Base-by-base conservation (phyloP, 2,329 filamentous ascomycete genomes). In the Chrysoporthe austroafricana region DNA sequence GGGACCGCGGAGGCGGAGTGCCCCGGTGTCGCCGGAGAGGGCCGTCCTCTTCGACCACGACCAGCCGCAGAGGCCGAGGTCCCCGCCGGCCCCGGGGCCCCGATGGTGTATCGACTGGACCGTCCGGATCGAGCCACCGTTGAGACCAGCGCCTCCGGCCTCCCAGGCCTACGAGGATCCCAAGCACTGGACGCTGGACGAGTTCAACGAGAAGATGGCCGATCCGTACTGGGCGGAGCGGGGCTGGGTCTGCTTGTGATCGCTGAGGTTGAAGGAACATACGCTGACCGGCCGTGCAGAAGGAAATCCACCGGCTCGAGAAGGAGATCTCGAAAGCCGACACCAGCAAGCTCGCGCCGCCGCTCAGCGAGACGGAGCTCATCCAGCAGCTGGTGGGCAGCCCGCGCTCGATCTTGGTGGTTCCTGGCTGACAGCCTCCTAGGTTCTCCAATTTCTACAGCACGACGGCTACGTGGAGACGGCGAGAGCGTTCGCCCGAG, bases 391-490 rank as follows among this genome's bases (percentile, higher is more conserved):
- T 98, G 66, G 89, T 95, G 75, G 70, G 82, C 71, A 26, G 14
- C n/a, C 16, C 26, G 54, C 11, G 9, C 2, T 5, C 43, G 11
- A 48, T 7, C 26, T 43, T 16, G 21, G n/a, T 34, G 14, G 8
- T 18, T 4, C n/a, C 44, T 42, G 66, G 75, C 62, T 73, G 48
- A 67, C 60, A 34, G 11, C 14, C 43, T 43, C 65, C 21, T 34
- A 85, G 82, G 86, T 90, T 21, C 85, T 94, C 50, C 94, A 97
- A 78, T 98, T 97, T 72, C 82, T 99, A 16, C 92, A 94, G 48
- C 95, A 98, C 73, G 96, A 98, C 74, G 96, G 96, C 68, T 98
- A 97, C 73, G 91, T 97, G 8, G 95, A 97, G 72, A 97, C 95
- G 0, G 94, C 94, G 9, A 88, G 90, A 71, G 93, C 93, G 0